Evolutionary conservation across 2,329 filamentous ascomycete species (phyloP), one percentile per base, ranked within the genome.

Genomic region (Diaporthe destruens): DNA sequence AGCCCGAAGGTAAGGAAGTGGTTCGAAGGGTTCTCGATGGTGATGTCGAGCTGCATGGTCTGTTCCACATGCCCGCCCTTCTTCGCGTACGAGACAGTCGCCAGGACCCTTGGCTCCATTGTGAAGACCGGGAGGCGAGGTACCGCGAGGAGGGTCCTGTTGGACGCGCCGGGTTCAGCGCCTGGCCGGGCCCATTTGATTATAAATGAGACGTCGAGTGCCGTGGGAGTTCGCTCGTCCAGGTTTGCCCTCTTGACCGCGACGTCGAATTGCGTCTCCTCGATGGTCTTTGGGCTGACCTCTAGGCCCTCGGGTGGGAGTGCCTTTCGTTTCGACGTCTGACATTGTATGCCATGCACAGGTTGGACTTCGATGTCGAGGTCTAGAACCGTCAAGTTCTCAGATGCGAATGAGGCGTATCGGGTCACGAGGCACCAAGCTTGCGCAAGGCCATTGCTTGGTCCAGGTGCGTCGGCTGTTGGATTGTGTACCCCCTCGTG

Each of bases 1-100:
- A 98, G 82, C 39, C 94, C 95, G 82, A 99, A 99, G 0, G 95
- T 98, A 65, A 99, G 88, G 82, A 98, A 97, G 81, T 99, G 96
- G 80, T 91, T 93, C 0, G 96, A 98, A 0, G 95, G 93, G 80
- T 99, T 99, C 83, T 99, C 96, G 71, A 99, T 90, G 4, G 91
- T 94, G 79, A 90, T 80, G 54, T 87, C 83, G 18, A 91, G 80
- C 71, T 85, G 82, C 56, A 88, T 75, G 11, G 89, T 78, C 14
- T 78, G 71, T 69, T 81, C 72, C 54, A 76, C 75, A 34, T 78
- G 76, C 14, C 78, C 78, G 8, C 77, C 76, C 2, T 77, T 74
- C 9, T 79, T 77, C 25, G 82, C 80, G 76, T 88, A 86, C 4
- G 86, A 83, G 3, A 88, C 85, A 0, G 87, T 85, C 0, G 89